phyloP scores from a whole-genome alignment of 2,329 filamentous ascomycete species.

The Fusarium sp. region DNA sequence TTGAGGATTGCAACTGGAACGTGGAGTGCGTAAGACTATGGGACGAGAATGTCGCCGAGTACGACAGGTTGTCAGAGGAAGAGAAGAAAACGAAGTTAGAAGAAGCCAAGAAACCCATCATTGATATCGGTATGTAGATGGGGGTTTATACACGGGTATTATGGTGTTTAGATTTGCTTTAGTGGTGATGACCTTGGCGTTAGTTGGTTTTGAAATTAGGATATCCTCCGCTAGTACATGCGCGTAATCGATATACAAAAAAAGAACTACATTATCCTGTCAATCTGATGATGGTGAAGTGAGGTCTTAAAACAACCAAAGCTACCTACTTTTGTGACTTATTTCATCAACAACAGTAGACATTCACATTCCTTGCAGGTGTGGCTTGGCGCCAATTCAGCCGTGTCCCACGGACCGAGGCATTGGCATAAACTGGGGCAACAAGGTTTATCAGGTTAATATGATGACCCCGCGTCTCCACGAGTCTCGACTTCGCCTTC shows the following conservation, averaged over 20 bases:
- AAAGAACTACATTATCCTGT: background rate
- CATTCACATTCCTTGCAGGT: constrained; percentile 13
- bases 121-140: constrained; percentile 10
- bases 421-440: constrained; percentile 8
- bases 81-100: constrained; percentile 69
- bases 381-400: constrained; percentile 27
- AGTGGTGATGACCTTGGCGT: constrained; percentile 18
- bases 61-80: constrained; percentile 70
- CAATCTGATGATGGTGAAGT: background rate
- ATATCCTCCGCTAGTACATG: constrained; percentile 21
- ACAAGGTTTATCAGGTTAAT: background rate
- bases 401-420: constrained; percentile 18
- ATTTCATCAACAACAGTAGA: background rate
- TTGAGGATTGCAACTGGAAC: constrained; percentile 81
- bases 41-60: constrained; percentile 75
- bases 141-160: background rate
- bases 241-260: constrained; percentile 1
- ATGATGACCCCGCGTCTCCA: constrained; percentile 31
- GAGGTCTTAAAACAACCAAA: too few relatives aligned
- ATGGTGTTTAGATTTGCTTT: constrained; percentile 18
- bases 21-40: constrained; percentile 74
- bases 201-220: constrained; percentile 20
- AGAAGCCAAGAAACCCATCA: constrained; percentile 44
- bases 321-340: too few relatives aligned
- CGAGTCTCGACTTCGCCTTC: constrained; percentile 13